These are phyloP conservation scores for Tarenaya hassleriana DNA, from an alignment of 345 rosid species.

Conservation along the genomic window DNA sequence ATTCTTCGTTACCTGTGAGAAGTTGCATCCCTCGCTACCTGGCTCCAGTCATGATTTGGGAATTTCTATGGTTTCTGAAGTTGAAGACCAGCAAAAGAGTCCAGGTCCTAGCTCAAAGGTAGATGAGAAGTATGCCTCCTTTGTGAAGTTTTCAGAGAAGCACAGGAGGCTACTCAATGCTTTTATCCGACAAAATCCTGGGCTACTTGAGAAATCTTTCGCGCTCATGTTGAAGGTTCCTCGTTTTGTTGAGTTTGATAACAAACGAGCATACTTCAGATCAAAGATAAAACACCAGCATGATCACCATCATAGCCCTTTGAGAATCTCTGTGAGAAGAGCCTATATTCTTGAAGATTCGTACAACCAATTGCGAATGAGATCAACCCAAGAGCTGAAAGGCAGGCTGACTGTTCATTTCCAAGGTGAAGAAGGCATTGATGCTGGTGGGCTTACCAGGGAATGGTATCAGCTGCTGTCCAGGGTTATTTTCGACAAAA, in stretches of 20 bases:
- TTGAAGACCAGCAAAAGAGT: constrained; percentile 56
- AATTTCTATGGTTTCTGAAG: constrained; percentile 46
- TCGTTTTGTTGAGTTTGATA: constrained; percentile 92
- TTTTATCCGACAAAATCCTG: constrained; percentile 90
- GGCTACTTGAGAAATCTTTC: constrained; percentile 89
- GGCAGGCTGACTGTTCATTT: constrained; percentile 91
- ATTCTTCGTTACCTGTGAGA: constrained; percentile 84
- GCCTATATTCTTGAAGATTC: constrained; percentile 97
- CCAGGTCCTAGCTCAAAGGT: constrained; percentile 43
- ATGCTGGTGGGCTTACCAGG: constrained; percentile 99
- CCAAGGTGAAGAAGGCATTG: constrained; percentile 99
- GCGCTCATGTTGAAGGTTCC: constrained; percentile 96
- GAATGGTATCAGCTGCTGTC: constrained; percentile 98
- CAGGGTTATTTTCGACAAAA: constrained; percentile 92
- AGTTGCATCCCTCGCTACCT: constrained; percentile 71
- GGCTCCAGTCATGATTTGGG: constrained; percentile 56
- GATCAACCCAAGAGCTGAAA: constrained; percentile 74
- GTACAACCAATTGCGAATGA: constrained; percentile 87
- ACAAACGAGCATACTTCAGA: constrained; percentile 82
- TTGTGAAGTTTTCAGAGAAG: constrained; percentile 85
- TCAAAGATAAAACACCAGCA: constrained; percentile 94
- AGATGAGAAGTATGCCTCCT: constrained; percentile 76
- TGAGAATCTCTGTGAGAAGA: constrained; percentile 91
- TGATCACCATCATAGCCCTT: constrained; percentile 82
- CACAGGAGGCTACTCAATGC: constrained; percentile 90